Conservation (phyloP, 2,329 filamentous ascomycete species). For the Penicillium griseofulvum region DNA sequence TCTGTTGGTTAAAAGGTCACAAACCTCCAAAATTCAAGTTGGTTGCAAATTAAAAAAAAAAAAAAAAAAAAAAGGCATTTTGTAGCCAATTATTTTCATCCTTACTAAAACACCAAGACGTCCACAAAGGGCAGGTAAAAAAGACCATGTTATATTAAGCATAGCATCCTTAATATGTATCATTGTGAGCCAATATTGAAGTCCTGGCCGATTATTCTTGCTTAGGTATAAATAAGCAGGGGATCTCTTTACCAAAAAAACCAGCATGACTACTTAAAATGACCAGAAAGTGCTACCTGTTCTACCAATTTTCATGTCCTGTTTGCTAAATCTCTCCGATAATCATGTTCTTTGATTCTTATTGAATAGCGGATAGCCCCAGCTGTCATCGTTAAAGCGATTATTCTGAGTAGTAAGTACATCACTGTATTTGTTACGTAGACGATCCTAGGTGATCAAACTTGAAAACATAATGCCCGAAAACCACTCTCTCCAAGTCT, state of each 20-base stretch:
- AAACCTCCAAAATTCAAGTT: neutral
- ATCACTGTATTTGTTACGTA: neutral
- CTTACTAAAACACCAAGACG: too few species aligned
- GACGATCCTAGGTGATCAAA: neutral
- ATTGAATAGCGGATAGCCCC: neutral
- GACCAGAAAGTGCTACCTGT: neutral
- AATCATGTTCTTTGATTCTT: neutral
- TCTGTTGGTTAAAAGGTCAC: neutral
- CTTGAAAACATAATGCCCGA: neutral
- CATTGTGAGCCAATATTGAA: too few species aligned
- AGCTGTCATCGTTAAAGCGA: neutral
- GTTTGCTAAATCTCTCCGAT: neutral
- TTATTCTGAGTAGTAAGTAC: too few species aligned
- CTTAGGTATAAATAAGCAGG: neutral
- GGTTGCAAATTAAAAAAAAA: too few species aligned
- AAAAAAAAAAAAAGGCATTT: too few species aligned
- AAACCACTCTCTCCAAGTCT: neutral
- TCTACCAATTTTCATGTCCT: neutral
- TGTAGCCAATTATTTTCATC: too few species aligned
- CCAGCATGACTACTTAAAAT: neutral
- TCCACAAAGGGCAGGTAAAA: too few species aligned
- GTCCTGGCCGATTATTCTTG: too few species aligned
- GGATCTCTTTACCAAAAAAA: neutral
- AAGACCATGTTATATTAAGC: too few species aligned
- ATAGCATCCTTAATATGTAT: too few species aligned